Evolutionary conservation across 805 yeast species (phyloP).

Genomic region (Candida taoyuanica): DNA sequence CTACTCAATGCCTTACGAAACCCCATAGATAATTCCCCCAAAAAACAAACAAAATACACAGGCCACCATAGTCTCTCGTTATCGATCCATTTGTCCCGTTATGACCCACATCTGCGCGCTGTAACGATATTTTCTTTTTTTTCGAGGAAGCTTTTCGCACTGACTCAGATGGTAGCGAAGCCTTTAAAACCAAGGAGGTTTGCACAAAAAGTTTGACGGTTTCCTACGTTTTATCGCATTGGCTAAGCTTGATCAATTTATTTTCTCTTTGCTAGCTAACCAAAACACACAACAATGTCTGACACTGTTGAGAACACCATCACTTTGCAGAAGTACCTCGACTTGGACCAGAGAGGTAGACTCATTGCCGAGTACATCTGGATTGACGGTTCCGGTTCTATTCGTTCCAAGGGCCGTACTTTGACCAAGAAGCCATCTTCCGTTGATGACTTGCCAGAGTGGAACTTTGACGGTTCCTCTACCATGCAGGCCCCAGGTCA

Average conservation of each 20-base stretch:
- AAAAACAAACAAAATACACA: no score
- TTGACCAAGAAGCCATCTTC: slow-evolving; percentile 60
- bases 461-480: slow-evolving; percentile 99
- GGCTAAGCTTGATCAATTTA: no score
- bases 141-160: no score
- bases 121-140: no score
- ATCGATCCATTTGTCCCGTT: slow-evolving; percentile 7
- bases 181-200: slow-evolving; percentile 6
- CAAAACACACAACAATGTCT: slow-evolving; percentile 20
- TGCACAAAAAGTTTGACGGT: slow-evolving; percentile 7
- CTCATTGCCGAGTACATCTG: slow-evolving; percentile 96
- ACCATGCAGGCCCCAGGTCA: slow-evolving; percentile 98
- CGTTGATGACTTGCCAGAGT: slow-evolving; percentile 89
- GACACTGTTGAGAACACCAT: slow-evolving; percentile 65
- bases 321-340: slow-evolving; percentile 76
- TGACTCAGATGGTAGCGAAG: slow-evolving; percentile 11
- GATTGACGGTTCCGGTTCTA: slow-evolving; percentile 89
- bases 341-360: slow-evolving; percentile 78
- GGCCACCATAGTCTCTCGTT: slow-evolving; percentile 1
- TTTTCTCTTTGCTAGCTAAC: slow-evolving; percentile 5
- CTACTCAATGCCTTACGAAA: not conserved
- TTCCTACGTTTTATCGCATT: no score
- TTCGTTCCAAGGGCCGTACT: slow-evolving; percentile 94
- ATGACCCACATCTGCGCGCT: slow-evolving; percentile 3
- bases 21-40: not conserved